Evolutionary conservation across 768 basidiomycete genomes (phyloP).

Genomic region (Clitopilus passeckerianus): DNA sequence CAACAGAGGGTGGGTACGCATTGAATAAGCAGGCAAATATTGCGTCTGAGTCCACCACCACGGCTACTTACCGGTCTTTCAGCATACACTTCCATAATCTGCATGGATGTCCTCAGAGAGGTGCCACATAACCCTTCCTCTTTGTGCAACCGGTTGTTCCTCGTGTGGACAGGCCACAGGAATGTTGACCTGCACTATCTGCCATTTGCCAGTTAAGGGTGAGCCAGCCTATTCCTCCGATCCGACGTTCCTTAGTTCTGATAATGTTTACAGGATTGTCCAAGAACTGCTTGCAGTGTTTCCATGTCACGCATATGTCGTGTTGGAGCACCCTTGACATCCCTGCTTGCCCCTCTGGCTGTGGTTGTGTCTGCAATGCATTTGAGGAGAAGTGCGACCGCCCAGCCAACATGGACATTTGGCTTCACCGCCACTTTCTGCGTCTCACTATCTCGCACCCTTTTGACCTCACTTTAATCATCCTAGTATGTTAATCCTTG

Average conservation of each 20-base stretch:
- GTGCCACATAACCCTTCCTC: conserved; percentile 25
- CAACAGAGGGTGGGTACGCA: background rate
- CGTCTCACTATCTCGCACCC: background rate
- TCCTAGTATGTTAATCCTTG: too few relatives aligned
- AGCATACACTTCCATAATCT: background rate
- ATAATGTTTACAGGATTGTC: conserved; percentile 46
- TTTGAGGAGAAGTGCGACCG: conserved; percentile 15
- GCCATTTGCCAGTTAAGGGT: conserved; percentile 76
- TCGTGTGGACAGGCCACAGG: conserved; percentile 36
- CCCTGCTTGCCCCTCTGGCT: conserved; percentile 59
- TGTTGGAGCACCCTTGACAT: conserved; percentile 54
- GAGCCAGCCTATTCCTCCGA: conserved; percentile 7
- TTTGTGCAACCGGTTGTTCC: conserved; percentile 29
- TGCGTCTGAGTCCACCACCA: background rate
- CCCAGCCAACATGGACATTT: conserved; percentile 10
- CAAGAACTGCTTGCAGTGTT: conserved; percentile 54
- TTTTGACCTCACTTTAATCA: background rate
- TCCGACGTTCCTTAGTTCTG: background rate
- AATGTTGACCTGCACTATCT: conserved; percentile 61
- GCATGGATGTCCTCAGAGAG: background rate
- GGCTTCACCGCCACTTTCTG: background rate
- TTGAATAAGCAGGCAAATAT: background rate
- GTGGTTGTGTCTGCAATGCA: conserved; percentile 57
- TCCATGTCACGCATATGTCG: conserved; percentile 60
- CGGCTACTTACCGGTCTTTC: background rate